Conservation (phyloP, 208 protist genomes). For the Leishmania aethiopica region DNA sequence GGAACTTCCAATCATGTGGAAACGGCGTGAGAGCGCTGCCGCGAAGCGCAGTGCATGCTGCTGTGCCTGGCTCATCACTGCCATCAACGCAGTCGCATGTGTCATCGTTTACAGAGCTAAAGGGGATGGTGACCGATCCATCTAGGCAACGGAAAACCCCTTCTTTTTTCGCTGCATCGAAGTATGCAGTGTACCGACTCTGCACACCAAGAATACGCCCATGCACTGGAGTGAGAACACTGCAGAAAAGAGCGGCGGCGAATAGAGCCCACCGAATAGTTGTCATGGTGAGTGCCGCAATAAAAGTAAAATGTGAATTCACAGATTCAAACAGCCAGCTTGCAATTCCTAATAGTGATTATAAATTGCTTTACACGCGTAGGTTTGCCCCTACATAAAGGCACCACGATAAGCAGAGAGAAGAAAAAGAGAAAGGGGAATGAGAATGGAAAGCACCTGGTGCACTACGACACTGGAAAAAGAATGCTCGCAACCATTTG, state of each 20-base stretch:
- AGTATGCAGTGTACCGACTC: conserved; percentile 17
- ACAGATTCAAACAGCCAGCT: not conserved
- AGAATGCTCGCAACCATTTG: not conserved
- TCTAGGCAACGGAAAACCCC: conserved; percentile 54
- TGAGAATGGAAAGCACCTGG: not conserved
- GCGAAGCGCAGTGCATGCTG: conserved; percentile 49
- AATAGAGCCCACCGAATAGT: not conserved
- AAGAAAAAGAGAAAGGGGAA: not conserved
- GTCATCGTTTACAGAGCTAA: conserved; percentile 92
- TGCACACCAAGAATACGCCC: conserved; percentile 34
- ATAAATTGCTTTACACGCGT: not conserved
- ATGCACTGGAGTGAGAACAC: not conserved
- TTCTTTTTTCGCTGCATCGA: conserved; percentile 21
- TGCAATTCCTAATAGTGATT: not conserved
- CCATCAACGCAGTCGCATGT: conserved; percentile 96
- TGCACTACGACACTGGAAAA: not conserved
- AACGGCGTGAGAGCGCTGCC: conserved; percentile 11
- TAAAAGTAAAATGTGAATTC: not conserved
- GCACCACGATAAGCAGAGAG: not conserved
- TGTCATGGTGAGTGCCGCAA: not conserved
- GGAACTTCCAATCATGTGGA: conserved; percentile 54
- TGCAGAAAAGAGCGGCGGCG: not conserved
- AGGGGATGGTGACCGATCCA: conserved; percentile 47
- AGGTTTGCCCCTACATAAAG: not conserved
- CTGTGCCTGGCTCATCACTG: conserved; percentile 94